A percentile compares a stretch with the other conserved stretches of the same genome.
These are phyloP conservation scores for Teratosphaeriaceae sp. DNA, from an alignment of 2,329 filamentous ascomycete species.

Conservation along the genomic window DNA sequence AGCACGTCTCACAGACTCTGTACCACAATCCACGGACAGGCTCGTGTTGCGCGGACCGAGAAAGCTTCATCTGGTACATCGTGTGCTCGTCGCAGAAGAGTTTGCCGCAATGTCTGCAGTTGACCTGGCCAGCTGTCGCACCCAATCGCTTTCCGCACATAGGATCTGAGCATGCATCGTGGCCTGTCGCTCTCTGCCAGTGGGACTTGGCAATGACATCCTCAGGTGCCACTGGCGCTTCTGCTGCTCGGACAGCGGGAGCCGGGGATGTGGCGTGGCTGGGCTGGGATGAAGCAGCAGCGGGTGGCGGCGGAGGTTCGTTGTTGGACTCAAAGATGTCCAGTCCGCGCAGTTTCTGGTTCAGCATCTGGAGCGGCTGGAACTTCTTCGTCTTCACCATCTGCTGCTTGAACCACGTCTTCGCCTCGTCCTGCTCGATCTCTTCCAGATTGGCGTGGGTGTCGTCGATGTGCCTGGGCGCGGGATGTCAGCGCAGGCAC, in stretches of 20 bases:
- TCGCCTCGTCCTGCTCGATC: slow-evolving; percentile 85
- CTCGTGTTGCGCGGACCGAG: slow-evolving; percentile 80
- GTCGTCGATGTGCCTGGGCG: slow-evolving; percentile 80
- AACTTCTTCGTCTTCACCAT: slow-evolving; percentile 90
- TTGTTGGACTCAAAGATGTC: slow-evolving; percentile 95
- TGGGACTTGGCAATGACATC: slow-evolving; percentile 81
- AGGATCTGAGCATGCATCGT: slow-evolving; percentile 82
- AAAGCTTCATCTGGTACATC: slow-evolving; percentile 99
- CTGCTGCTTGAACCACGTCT: slow-evolving; percentile 94
- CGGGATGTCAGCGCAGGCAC: no score
- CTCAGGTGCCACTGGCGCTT: slow-evolving; percentile 62
- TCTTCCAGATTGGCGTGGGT: slow-evolving; percentile 83
- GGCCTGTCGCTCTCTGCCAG: slow-evolving; percentile 72
- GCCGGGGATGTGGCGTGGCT: slow-evolving; percentile 24
- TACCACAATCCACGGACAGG: slow-evolving; percentile 89
- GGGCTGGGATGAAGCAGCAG: slow-evolving; percentile 6
- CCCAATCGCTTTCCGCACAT: slow-evolving; percentile 75
- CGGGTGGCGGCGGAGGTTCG: slow-evolving; percentile 22
- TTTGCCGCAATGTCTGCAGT: slow-evolving; percentile 87
- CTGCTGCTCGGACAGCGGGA: slow-evolving; percentile 17
- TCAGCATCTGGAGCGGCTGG: slow-evolving; percentile 82
- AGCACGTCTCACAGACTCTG: slow-evolving; percentile 96
- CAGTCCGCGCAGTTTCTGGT: slow-evolving; percentile 86
- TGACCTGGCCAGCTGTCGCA: slow-evolving; percentile 73
- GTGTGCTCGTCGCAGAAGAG: slow-evolving; percentile 97